These are phyloP conservation scores for Chrysopogon serrulatus DNA, from an alignment of 176 grass and related monocot species.

Conservation along the genomic window DNA sequence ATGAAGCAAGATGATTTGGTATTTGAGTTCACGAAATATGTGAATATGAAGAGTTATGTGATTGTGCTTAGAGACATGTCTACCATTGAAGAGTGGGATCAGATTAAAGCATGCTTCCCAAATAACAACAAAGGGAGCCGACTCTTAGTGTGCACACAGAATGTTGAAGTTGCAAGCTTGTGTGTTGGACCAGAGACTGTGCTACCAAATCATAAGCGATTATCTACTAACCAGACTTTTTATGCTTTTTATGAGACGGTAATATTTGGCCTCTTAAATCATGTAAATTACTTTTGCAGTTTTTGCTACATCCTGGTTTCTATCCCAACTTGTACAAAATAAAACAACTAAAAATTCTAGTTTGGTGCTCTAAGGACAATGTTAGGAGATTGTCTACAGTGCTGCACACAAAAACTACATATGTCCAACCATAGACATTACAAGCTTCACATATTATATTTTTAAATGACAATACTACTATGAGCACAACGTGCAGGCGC, in stretches of 20 bases:
- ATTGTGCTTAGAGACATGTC: slow-evolving; percentile 16
- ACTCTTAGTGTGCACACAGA: slow-evolving; percentile 3
- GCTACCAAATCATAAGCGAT: background rate
- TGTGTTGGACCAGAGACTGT: background rate
- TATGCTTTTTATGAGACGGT: slow-evolving; percentile 7
- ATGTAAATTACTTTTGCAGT: too few relatives aligned
- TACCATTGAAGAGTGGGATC: background rate
- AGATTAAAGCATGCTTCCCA: background rate
- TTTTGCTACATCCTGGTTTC: too few relatives aligned
- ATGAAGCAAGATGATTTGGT: background rate
- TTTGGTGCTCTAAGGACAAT: too few relatives aligned
- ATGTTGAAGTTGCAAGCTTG: background rate
- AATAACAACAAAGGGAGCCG: background rate
- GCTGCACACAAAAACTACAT: too few relatives aligned
- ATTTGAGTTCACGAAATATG: background rate
- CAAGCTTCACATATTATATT: too few relatives aligned
- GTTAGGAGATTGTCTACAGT: too few relatives aligned
- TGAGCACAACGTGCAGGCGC: too few relatives aligned
- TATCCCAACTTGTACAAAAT: too few relatives aligned
- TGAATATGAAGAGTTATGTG: background rate
- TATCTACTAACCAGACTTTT: background rate
- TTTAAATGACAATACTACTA: too few relatives aligned
- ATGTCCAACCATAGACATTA: too few relatives aligned
- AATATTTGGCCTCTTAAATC: background rate
- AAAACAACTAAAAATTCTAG: too few relatives aligned